Evolutionary conservation across 2,329 filamentous ascomycete species (phyloP), one percentile per base, ranked within the genome.

Genomic region (Fusarium foetens): DNA sequence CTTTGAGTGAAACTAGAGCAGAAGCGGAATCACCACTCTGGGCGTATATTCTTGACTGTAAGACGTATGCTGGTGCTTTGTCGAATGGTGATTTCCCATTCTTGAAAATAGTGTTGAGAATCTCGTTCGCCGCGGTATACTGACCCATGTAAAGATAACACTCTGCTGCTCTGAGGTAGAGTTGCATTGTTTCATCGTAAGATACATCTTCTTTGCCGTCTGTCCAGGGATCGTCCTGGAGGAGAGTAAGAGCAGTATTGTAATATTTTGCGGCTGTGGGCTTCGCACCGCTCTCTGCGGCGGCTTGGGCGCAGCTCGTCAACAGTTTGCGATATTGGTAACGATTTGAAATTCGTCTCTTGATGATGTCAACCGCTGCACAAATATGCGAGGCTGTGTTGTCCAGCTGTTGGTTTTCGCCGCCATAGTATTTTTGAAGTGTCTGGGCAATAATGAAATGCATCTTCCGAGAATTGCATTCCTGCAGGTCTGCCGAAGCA

Each of bases 391-490:
- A 89, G 27, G 94, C 93, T 66, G 92, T 91, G 66, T 89, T 91
- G 77, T 97, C 94, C 17, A 91, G 86, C 31, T 88, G 87, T 54
- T 86, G 86, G 3, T 88, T 85, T 66, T 94, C 90, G 29, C 87
- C 81, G 12, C 84, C 78, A 67, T 88, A 89, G 75, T 94, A 91
- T 74, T 93, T 92, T 80, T 95, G 89, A 72, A 98, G 89, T 0
- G 92, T 92, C 77, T 94, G 91, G 0, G 93, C 92, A 75, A 98
- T 94, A 49, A 94, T 90, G 75, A 95, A 98, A 81, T 98, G 94
- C 95, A 98, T 98, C 75, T 93, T 92, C 25, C 88, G 85, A 27
- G 88, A 84, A 61, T 92, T 90, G 76, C 89, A 90, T 78, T 95
- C 91, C 69, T 88, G 89, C 57, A 97, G 84, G 9, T 89, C 87